Evolutionary conservation across 2,329 filamentous ascomycete genomes (phyloP), one percentile per base, ranked within the genome.

Genomic region (Elsinoe arachidis): DNA sequence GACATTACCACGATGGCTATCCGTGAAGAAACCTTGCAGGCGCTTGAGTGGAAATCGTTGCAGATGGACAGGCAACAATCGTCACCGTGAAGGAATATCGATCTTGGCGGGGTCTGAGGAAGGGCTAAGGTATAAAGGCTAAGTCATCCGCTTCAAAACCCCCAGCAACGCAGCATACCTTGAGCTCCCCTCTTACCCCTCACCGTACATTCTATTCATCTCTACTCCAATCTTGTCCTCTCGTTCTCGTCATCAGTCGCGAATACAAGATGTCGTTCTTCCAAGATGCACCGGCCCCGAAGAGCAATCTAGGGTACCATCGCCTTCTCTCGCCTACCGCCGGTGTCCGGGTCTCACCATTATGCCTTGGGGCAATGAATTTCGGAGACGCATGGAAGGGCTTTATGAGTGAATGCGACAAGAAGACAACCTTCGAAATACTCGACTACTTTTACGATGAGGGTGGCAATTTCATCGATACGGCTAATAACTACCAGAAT

Each of bases 341-440:
- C 0, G 76, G 74, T 15, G 71, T 81, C 12, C 74, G 76, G 47
- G 79, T 81, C 14, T 78, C 74, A 21, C 78, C 79, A 34, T 66
- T 81, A 65, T 80, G 78, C 56, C 69, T 81, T 1, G 79, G 78
- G 19, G 72, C 73, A 0, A 80, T 80, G 78, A 80, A 76, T 64
- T 79, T 81, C 62, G 78, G 78, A 14, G 71, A 77, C 35, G 72
- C 74, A 4, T 80, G 77, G 78, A 65, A 67, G 43, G 21, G 17
- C 11, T 63, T 63, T 56, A 60, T 69, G 55, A 68, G 68, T 12
- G 19, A 57, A 35, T 62, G 60, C 56, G 58, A 52, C 57, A 66
- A 70, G 60, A 64, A 70, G 58, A 61, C 63, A 2, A 61, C 61
- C 5, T 69, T 71, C 57, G 64, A 64, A 43, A 65, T 71, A 1